Conservation (phyloP, 257 asterid species). For the Echium plantagineum region DNA sequence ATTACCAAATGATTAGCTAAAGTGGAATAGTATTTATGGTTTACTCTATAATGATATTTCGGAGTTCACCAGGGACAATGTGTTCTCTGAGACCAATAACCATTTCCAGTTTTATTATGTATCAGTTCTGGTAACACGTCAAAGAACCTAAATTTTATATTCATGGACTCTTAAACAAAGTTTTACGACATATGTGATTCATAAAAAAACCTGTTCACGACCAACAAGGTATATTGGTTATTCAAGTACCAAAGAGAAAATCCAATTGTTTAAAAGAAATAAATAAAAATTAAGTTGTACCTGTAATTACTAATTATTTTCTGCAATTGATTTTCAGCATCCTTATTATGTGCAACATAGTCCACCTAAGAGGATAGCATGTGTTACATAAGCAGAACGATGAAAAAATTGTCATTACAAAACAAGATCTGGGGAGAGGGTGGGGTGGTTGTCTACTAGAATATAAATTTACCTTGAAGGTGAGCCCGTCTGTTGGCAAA, state of each 20-base stretch:
- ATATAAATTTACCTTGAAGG: conserved; percentile 52
- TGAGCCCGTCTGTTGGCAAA: conserved; percentile 36
- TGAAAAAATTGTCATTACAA: conserved; percentile 9
- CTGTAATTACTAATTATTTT: conserved; percentile 62
- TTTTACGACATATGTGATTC: neutral
- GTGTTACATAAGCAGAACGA: conserved; percentile 4
- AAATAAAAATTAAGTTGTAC: conserved; percentile 20
- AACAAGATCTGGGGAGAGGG: conserved; percentile 7
- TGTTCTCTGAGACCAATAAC: neutral
- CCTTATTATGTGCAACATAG: conserved; percentile 66
- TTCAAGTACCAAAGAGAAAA: neutral
- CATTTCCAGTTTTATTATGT: too few species aligned
- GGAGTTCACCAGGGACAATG: neutral
- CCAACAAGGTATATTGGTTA: neutral
- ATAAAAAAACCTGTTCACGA: neutral
- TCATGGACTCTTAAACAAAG: neutral
- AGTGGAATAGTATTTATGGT: too few species aligned
- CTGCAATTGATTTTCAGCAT: conserved; percentile 73
- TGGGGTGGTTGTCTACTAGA: neutral
- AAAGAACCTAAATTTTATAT: neutral
- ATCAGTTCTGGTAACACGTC: neutral
- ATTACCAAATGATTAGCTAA: too few species aligned
- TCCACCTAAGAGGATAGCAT: conserved; percentile 39
- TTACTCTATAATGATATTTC: too few species aligned
- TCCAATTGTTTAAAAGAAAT: conserved; percentile 12